A percentile compares a stretch with the other conserved stretches of the same genome.
Evolutionary conservation across 202 grass and related monocot species (phyloP).

Genomic region (Panicum hallii): DNA sequence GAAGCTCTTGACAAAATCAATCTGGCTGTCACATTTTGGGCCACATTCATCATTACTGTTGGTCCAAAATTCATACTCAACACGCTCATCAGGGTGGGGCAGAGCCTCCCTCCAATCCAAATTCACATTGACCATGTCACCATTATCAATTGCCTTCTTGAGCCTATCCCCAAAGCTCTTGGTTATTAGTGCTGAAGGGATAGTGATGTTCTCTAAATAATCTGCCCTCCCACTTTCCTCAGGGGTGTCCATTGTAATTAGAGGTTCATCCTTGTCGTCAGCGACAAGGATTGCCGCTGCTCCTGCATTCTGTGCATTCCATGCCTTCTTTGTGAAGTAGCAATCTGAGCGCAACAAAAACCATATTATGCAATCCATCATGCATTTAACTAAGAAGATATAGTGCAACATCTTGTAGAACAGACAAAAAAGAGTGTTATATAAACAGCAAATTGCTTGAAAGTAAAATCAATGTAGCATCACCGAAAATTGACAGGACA

Average conservation of each 20-base stretch:
- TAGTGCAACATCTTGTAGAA: background rate
- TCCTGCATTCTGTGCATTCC: conserved; percentile 87
- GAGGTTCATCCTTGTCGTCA: conserved; percentile 80
- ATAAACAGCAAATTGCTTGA: background rate
- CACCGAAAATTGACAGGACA: background rate
- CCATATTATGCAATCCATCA: background rate
- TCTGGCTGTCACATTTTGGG: conserved; percentile 88
- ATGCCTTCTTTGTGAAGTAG: conserved; percentile 92
- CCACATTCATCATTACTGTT: conserved; percentile 97
- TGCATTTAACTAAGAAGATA: background rate
- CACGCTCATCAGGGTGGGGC: conserved; percentile 88
- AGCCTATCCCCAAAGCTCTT: conserved; percentile 83
- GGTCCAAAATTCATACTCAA: conserved; percentile 95
- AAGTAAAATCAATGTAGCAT: conserved; percentile 31
- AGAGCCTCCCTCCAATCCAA: conserved; percentile 94
- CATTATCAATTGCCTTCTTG: conserved; percentile 71
- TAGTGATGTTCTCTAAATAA: conserved; percentile 81
- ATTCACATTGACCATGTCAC: conserved; percentile 99
- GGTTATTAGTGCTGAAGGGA: conserved; percentile 84
- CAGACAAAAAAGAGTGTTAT: background rate
- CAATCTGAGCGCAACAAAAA: conserved; percentile 57
- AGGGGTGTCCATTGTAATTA: conserved; percentile 96
- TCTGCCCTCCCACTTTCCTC: conserved; percentile 53
- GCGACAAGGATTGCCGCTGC: conserved; percentile 84
- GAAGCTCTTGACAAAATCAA: conserved; percentile 90